Base-by-base conservation (phyloP, 2,329 filamentous ascomycete species). In the Trichocomaceae sp. region DNA sequence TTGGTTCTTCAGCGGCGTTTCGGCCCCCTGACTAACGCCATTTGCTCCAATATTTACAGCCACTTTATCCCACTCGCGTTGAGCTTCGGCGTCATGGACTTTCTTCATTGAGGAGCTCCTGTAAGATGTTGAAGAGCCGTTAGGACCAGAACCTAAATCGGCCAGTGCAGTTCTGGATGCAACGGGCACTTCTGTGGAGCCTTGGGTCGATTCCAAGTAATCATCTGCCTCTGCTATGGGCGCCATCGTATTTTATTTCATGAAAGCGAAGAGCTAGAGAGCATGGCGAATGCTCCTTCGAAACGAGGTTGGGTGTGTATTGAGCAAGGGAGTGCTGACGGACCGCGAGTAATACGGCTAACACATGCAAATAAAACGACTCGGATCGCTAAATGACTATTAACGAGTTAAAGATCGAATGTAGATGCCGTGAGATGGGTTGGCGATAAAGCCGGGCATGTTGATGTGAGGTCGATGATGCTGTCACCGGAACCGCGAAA, bases 91-190 rank as follows among this genome's bases (percentile, higher is more conserved):
- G 10, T 52, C 52, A 9, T 55, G 44, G 29, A 19, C 45, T 44
- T 51, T 48, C 23, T 47, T 50, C 6, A 23, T 20, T 39, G 41
- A 47, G 31, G 13, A 5, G 10, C 45, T 41, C 22, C 37, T 48
- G 31, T 52, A 47, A 1, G 49, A 26, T 31, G 49, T 33, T 29
- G 45, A 29, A 39, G 53, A 19, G 20, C 46, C 45, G 42, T 56
- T 58, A 7, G 53, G 56, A 17, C 56, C 53, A 50, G 52, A 10
- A 33, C 56, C 56, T 13, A 58, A 29, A 46, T 58, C 53, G 13
- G 53, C 56, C 17, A 58, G 45, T 22, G 41, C 52, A 9, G 44
- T 31, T 44, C 53, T 51, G 6, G 47, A 48, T 29, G 51, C 6
- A 12, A 33, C 20, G 17, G 22, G 6, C 13, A 10, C 26, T 7